These are phyloP conservation scores for Candida michaelii DNA, from an alignment of 805 yeast species.

Conservation along the genomic window DNA sequence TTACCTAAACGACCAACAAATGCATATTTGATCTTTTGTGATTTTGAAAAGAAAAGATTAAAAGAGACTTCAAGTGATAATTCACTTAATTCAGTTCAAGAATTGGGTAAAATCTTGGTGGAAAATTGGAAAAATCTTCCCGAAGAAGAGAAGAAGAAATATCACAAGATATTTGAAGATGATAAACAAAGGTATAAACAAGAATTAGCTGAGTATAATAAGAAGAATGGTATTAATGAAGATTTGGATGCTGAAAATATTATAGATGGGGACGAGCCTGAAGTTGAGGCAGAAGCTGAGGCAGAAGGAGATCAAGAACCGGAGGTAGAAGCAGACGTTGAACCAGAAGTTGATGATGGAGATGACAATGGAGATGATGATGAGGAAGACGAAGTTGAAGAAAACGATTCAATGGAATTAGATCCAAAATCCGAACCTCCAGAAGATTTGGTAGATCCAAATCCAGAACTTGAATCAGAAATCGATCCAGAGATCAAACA, in stretches of 20 bases:
- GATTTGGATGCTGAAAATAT: conserved; percentile 12
- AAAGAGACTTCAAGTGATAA: conserved; percentile 51
- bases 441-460: conserved; percentile 2
- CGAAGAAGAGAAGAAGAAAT: conserved; percentile 70
- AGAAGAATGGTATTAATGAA: conserved; percentile 16
- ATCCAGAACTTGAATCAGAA: conserved; percentile 9
- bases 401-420: conserved; percentile 4
- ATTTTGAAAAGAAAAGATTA: conserved; percentile 74
- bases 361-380: background rate
- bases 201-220: conserved; percentile 62
- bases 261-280: conserved; percentile 9
- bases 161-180: conserved; percentile 70
- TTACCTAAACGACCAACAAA: conserved; percentile 88
- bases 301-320: conserved; percentile 8
- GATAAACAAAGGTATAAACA: conserved; percentile 73
- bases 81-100: conserved; percentile 34
- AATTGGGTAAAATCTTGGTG: conserved; percentile 74
- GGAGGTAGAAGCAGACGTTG: conserved; percentile 7
- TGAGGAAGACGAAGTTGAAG: conserved; percentile 8
- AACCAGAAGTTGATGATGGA: conserved; percentile 3
- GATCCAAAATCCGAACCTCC: conserved; percentile 11
- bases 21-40: conserved; percentile 86
- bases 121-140: conserved; percentile 81
- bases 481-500: conserved; percentile 7
- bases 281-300: conserved; percentile 9